These are phyloP conservation scores for Phytopythium boreale DNA, from an alignment of 352 stramenopile species.

Conservation along the genomic window DNA sequence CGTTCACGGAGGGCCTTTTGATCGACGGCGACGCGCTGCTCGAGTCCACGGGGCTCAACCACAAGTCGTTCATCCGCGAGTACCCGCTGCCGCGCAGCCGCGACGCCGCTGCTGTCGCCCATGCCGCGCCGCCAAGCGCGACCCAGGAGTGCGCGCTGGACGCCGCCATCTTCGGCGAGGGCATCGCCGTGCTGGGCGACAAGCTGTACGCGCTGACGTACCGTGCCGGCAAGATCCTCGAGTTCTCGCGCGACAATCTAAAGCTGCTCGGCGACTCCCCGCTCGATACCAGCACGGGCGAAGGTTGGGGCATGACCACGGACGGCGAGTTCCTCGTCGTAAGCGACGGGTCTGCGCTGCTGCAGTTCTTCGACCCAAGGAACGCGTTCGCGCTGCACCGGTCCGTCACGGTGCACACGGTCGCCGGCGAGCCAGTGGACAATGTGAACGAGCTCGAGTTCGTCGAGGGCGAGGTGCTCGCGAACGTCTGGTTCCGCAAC, in stretches of 20 bases:
- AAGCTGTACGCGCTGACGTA: constrained; percentile 85
- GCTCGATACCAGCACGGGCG: constrained; percentile 70
- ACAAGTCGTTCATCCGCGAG: constrained; percentile 69
- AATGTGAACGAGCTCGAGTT: constrained; percentile 89
- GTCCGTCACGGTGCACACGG: constrained; percentile 44
- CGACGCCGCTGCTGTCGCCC: not conserved
- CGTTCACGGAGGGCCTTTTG: constrained; percentile 76
- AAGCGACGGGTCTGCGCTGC: constrained; percentile 74
- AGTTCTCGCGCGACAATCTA: constrained; percentile 59
- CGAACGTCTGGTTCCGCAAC: constrained; percentile 86
- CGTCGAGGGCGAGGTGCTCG: constrained; percentile 75
- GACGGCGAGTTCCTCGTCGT: constrained; percentile 80
- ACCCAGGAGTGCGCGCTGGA: constrained; percentile 59
- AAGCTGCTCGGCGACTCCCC: constrained; percentile 43
- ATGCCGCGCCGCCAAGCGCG: constrained; percentile 12
- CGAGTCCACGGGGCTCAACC: constrained; percentile 71
- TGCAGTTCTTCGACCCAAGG: constrained; percentile 79
- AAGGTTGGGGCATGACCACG: constrained; percentile 89
- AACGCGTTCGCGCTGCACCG: constrained; percentile 52
- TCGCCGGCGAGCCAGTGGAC: constrained; percentile 32
- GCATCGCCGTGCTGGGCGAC: constrained; percentile 66
- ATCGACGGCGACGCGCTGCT: constrained; percentile 58
- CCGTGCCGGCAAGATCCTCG: constrained; percentile 58
- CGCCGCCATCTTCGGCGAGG: constrained; percentile 70
- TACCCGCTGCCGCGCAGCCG: constrained; percentile 29